A percentile compares a stretch with the other conserved stretches of the same genome.
Evolutionary conservation across 768 basidiomycete genomes (phyloP).

Genomic region (Hebeloma cylindrosporum): DNA sequence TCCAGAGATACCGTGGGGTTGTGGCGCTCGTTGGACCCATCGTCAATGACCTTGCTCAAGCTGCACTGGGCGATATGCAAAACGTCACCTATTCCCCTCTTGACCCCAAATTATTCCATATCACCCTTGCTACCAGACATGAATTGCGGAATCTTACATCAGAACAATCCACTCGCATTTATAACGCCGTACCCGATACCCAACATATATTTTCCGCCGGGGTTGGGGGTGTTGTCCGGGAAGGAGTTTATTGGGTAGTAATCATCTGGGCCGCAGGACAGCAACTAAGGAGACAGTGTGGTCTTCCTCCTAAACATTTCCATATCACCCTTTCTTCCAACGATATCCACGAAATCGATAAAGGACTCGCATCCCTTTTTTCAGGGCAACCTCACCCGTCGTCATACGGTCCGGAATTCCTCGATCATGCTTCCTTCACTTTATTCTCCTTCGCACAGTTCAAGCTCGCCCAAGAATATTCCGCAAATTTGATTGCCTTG

Average conservation of each 20-base stretch:
- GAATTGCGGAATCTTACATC: constrained; percentile 32
- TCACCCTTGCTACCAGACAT: constrained; percentile 41
- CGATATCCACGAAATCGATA: constrained; percentile 46
- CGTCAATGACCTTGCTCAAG: constrained; percentile 8
- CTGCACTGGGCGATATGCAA: neutral
- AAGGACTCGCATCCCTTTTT: constrained; percentile 47
- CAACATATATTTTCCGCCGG: constrained; percentile 38
- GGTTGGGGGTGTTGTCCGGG: constrained; percentile 34
- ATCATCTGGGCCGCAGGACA: constrained; percentile 59
- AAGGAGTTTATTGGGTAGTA: constrained; percentile 45
- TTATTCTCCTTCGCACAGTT: constrained; percentile 39
- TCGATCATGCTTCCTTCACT: constrained; percentile 33
- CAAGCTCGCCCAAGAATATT: constrained; percentile 32
- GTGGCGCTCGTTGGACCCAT: constrained; percentile 14
- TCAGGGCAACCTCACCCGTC: neutral
- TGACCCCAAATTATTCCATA: constrained; percentile 31
- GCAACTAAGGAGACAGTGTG: constrained; percentile 45
- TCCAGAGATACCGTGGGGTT: constrained; percentile 14
- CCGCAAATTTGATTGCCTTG: constrained; percentile 29
- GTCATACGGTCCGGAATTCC: constrained; percentile 1
- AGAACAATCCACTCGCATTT: constrained; percentile 23
- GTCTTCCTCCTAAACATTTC: constrained; percentile 53
- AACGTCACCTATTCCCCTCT: no score
- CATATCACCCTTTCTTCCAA: constrained; percentile 48
- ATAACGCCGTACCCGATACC: constrained; percentile 25